Conservation (phyloP, 768 basidiomycete genomes). For the Termitomyces titanicus region DNA sequence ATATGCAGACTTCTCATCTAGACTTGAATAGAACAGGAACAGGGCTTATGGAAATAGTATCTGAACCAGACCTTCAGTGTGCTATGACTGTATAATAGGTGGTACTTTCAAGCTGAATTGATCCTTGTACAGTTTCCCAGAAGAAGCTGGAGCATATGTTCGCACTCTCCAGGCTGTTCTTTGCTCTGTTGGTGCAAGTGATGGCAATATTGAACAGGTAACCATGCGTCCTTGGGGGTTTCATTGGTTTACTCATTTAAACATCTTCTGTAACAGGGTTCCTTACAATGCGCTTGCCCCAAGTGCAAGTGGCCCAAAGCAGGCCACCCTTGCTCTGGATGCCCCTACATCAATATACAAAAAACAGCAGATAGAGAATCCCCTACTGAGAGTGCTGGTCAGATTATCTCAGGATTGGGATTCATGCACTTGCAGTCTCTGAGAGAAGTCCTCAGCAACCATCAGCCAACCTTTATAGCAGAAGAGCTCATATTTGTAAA, state of each 20-base stretch:
- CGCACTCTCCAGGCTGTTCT: constrained; percentile 76
- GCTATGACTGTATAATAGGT: constrained; percentile 3
- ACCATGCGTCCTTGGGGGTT: neutral
- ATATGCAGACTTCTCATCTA: constrained; percentile 52
- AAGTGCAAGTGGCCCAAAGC: constrained; percentile 51
- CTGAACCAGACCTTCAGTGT: constrained; percentile 83
- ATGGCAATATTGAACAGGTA: constrained; percentile 97
- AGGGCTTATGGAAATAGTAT: constrained; percentile 94
- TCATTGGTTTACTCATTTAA: neutral
- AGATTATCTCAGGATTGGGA: constrained; percentile 35
- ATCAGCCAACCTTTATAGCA: constrained; percentile 52
- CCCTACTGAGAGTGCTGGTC: constrained; percentile 10
- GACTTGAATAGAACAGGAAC: constrained; percentile 91
- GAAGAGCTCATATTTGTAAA: constrained; percentile 51
- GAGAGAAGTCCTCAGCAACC: constrained; percentile 49
- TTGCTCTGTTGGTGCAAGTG: constrained; percentile 81
- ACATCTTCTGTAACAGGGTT: constrained; percentile 58
- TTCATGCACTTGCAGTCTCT: constrained; percentile 44
- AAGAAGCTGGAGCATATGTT: constrained; percentile 89
- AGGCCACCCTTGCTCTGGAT: constrained; percentile 63
- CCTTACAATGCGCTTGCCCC: constrained; percentile 76
- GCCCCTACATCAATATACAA: constrained; percentile 40
- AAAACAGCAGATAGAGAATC: constrained; percentile 8
- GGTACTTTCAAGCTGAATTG: constrained; percentile 21
- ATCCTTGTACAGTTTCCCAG: constrained; percentile 51